phyloP scores from a whole-genome alignment of 78 protist genomes.

The Neovahlkampfia damariscottae region DNA sequence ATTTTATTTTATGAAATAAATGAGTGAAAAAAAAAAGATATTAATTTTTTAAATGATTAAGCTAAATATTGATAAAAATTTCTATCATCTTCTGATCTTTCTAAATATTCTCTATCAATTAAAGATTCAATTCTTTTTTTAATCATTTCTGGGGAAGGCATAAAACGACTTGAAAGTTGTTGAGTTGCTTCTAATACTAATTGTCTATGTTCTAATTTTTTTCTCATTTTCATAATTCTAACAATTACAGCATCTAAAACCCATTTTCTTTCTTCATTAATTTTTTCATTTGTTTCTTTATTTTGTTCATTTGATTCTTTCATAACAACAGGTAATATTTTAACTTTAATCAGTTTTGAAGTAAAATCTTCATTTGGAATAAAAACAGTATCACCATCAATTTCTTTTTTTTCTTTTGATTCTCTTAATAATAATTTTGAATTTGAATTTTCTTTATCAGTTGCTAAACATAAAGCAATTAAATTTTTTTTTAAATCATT shows the following conservation, averaged over 20 bases:
- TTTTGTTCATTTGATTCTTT: constrained; percentile 29
- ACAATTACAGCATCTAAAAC: constrained; percentile 61
- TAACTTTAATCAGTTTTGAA: constrained; percentile 39
- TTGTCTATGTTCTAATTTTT: constrained; percentile 42
- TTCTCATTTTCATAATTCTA: constrained; percentile 63
- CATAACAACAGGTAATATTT: constrained; percentile 33
- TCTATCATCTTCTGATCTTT: constrained; percentile 37
- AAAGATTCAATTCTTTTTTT: constrained; percentile 84
- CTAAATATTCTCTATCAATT: constrained; percentile 93
- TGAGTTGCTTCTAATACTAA: constrained; percentile 43
- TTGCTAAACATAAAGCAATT: constrained; percentile 3
- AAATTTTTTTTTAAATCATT: constrained; percentile 42
- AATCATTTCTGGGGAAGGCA: constrained; percentile 57
- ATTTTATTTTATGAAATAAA: no score
- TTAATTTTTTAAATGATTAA: neutral
- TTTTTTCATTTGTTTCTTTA: constrained; percentile 27
- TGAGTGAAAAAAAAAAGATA: neutral
- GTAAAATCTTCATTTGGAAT: constrained; percentile 28
- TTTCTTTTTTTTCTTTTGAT: constrained; percentile 5
- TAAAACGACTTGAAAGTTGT: constrained; percentile 25
- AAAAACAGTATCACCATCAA: constrained; percentile 38
- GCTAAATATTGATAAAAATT: neutral
- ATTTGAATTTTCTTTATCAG: constrained; percentile 20
- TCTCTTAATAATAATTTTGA: constrained; percentile 17
- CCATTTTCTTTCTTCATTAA: constrained; percentile 51